Evolutionary conservation across 306 rosid genomes (phyloP), one percentile per base, ranked within the genome.

Genomic region (Psophocarpus tetragonolobus): DNA sequence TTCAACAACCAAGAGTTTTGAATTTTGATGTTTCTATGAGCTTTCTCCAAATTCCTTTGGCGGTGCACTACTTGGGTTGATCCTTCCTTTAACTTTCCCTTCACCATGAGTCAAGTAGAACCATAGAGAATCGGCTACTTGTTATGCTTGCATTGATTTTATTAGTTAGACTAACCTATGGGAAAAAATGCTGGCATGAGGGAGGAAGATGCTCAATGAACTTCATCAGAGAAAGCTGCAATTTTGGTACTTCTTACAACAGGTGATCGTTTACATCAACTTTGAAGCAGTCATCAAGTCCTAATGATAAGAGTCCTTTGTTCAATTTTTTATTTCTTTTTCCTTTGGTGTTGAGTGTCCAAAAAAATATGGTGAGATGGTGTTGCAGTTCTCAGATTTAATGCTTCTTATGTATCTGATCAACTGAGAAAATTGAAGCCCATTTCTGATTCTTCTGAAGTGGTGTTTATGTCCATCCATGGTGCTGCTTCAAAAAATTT

Each of bases 21-120:
- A 85, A 87, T 76, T 87, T 82, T 90, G 83, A 72, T 85, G 82
- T 87, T 85, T 88, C 90, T 78, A 58, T 85, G 89, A 87, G 80
- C 77, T 63, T 67, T 85, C 91, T 76, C 79, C 69, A 33, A 78
- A 68, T 73, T 84, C 85, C 60, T 36, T 70, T 36, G 5, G 8
- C 14, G 58, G 23, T 83, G 79, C 71, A 79, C 71, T 73, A 32
- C 85, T 88, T 86, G 44, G 90, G 84, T 85, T 87, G 69, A 82
- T 82, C 92, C 88, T 87, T 90, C 92, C 89, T 18, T 23, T 23
- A 1, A 21, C 2, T 41, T 67, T 50, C 68, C 62, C 29, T 66
- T 53, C 79, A 74, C 73, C 63, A 74, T 70, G 74, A 56, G 29
- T 84, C 79, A 13, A 58, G 51, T 14, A 73, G 54, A 32, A 44